phyloP scores from a whole-genome alignment of 1,284 basidiomycete genomes.

The Rhodotorula sp. region DNA sequence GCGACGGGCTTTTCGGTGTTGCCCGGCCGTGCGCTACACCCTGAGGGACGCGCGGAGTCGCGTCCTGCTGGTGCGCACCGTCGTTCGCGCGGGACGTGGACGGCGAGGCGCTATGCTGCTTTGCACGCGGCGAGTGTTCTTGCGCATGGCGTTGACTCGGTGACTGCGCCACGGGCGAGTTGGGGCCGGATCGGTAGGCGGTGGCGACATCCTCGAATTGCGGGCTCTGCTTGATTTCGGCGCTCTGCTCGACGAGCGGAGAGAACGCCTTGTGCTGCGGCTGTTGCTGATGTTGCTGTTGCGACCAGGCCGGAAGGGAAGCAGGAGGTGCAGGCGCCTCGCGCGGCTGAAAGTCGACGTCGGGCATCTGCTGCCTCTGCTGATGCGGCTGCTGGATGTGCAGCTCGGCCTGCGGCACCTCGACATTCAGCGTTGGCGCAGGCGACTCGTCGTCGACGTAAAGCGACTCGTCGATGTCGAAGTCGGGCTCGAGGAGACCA shows the following conservation, averaged over 20 bases:
- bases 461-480: conserved; percentile 28
- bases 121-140: background rate
- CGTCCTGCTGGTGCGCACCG: background rate
- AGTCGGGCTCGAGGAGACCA: conserved; percentile 37
- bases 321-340: conserved; percentile 5
- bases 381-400: conserved; percentile 3
- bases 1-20: background rate
- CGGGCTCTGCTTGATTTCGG: background rate
- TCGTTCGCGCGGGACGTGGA: background rate
- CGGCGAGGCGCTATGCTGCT: background rate
- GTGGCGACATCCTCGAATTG: background rate
- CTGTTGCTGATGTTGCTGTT: background rate
- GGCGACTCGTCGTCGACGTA: conserved; percentile 3
- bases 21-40: background rate
- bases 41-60: background rate
- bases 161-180: background rate
- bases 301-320: background rate
- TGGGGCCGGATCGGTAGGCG: conserved; percentile 1
- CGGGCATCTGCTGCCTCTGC: background rate
- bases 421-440: conserved; percentile 5
- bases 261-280: background rate
- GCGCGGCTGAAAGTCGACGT: background rate
- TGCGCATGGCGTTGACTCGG: background rate
- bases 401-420: background rate
- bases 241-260: conserved; percentile 6